Percentiles rank a stretch among this genome's conserved stretches.
Evolutionary conservation across 2,329 filamentous ascomycete species (phyloP).

Genomic region (Alternaria gansuensis): DNA sequence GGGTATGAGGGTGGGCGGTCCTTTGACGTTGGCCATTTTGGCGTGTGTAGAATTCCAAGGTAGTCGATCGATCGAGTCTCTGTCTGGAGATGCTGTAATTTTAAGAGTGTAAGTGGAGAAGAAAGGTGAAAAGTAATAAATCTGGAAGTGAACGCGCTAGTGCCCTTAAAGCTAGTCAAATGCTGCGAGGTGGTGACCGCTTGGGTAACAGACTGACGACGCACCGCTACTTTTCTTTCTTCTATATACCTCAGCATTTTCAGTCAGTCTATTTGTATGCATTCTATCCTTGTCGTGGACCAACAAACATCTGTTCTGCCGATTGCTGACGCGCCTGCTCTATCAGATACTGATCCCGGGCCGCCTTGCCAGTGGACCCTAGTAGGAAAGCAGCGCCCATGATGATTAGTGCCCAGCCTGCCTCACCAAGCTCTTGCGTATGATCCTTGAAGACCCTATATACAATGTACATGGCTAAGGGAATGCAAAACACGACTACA

Average conservation of each 20-base stretch:
- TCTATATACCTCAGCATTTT: too few species aligned
- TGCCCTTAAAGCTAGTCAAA: neutral
- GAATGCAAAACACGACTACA: neutral
- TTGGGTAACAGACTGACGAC: neutral
- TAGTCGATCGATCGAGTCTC: too few species aligned
- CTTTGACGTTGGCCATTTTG: neutral
- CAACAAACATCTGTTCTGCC: too few species aligned
- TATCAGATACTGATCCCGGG: neutral
- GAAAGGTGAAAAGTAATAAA: neutral
- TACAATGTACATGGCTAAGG: neutral
- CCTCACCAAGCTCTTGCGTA: neutral
- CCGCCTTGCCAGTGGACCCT: neutral
- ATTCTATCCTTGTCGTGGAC: too few species aligned
- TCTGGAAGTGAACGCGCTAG: neutral
- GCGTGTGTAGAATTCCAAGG: neutral
- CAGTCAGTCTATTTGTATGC: too few species aligned
- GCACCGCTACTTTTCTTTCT: neutral
- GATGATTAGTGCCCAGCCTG: neutral
- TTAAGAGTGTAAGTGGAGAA: neutral
- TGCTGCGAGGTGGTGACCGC: neutral
- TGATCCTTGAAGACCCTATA: neutral
- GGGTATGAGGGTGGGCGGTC: neutral
- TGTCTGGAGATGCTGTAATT: neutral
- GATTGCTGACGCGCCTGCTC: too few species aligned
- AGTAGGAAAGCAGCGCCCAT: neutral